A percentile compares a stretch with the other conserved stretches of the same genome.
Conservation (phyloP, 163 green algal species). For the Scenedesmus sp. region DNA sequence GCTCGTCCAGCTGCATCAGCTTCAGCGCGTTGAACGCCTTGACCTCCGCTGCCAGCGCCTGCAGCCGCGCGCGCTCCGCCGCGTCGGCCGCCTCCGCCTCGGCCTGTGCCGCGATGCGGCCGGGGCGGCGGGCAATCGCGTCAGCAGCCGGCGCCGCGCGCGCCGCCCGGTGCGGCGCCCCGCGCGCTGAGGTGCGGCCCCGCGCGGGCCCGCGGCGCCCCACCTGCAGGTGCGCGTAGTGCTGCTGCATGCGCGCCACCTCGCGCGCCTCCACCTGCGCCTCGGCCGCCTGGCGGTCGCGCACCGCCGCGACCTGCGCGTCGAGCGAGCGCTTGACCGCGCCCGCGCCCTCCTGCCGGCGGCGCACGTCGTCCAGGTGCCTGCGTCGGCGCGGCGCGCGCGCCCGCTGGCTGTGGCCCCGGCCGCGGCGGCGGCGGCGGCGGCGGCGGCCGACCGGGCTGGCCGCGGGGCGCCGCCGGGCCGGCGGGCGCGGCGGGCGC, state of each 20-base stretch:
- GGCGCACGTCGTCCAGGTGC: constrained; percentile 53
- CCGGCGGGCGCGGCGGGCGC: too few species aligned
- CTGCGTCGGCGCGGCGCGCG: constrained; percentile 34
- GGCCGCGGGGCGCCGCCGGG: too few species aligned
- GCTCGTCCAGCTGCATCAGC: constrained; percentile 57
- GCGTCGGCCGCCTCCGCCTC: constrained; percentile 31
- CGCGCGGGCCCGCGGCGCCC: background rate
- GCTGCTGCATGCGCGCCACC: constrained; percentile 40
- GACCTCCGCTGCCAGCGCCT: constrained; percentile 75
- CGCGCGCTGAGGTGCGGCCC: too few species aligned
- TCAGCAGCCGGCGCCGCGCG: too few species aligned
- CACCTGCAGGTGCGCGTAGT: constrained; percentile 41
- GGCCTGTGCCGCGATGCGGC: too few species aligned
- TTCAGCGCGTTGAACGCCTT: constrained; percentile 61
- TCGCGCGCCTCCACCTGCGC: constrained; percentile 26
- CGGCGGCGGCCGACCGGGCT: too few species aligned
- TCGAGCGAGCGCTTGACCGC: constrained; percentile 52
- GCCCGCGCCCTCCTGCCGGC: constrained; percentile 40
- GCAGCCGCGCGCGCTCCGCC: constrained; percentile 64
- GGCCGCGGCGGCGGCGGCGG: background rate
- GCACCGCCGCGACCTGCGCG: constrained; percentile 51
- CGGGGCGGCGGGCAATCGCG: too few species aligned
- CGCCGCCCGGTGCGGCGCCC: too few species aligned
- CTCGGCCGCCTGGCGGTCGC: constrained; percentile 26
- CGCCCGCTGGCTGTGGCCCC: background rate